These are phyloP conservation scores for Candolleomyces eurysporus DNA, from an alignment of 768 basidiomycete genomes.

Conservation along the genomic window DNA sequence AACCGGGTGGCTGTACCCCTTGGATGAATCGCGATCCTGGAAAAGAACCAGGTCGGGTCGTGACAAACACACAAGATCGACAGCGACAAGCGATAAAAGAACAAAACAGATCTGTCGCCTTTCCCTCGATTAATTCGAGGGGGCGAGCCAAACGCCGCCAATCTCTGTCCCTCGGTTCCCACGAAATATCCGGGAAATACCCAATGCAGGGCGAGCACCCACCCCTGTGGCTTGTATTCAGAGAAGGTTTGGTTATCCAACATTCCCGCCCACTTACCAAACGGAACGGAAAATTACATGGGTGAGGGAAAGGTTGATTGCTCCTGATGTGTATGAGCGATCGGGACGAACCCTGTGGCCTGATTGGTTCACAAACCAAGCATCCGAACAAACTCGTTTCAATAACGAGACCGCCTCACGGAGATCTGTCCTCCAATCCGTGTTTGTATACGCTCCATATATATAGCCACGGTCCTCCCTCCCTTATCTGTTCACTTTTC, in stretches of 20 bases:
- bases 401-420: slow-evolving; percentile 25
- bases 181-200: slow-evolving; percentile 8
- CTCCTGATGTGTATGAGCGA: slow-evolving; percentile 30
- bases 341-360: slow-evolving; percentile 14
- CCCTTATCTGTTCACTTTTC: slow-evolving; percentile 15
- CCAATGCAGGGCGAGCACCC: not conserved
- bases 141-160: slow-evolving; percentile 4
- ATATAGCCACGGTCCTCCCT: slow-evolving; percentile 28
- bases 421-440: slow-evolving; percentile 22
- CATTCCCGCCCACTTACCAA: not conserved
- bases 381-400: slow-evolving; percentile 30
- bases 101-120: slow-evolving; percentile 2
- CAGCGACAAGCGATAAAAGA: slow-evolving; percentile 3
- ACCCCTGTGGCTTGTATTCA: not conserved
- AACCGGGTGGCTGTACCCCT: slow-evolving; percentile 7
- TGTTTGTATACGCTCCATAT: slow-evolving; percentile 21
- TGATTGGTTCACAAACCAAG: slow-evolving; percentile 25
- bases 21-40: slow-evolving; percentile 9
- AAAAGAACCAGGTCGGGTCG: not conserved
- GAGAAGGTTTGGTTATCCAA: not conserved
- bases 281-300: not conserved
- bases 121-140: slow-evolving; percentile 1
- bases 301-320: not conserved
- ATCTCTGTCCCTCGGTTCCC: not conserved
- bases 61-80: slow-evolving; percentile 9